These are phyloP conservation scores for Trametes maxima DNA, from an alignment of 768 basidiomycete genomes.

Conservation along the genomic window DNA sequence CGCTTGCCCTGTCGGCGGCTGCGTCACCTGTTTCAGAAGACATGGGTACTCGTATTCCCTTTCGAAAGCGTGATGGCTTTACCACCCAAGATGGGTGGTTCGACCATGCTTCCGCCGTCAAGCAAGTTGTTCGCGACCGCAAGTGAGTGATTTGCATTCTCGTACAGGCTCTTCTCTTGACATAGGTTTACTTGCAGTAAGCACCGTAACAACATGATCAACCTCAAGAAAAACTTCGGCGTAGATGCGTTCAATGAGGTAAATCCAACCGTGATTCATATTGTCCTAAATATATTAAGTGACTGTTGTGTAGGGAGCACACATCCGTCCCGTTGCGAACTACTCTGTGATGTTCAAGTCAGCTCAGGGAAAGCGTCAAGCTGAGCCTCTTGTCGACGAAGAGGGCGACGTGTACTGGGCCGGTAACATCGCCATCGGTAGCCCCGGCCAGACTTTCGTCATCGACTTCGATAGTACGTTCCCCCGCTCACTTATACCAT, in stretches of 20 bases:
- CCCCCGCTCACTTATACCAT: neutral
- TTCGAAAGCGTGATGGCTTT: constrained; percentile 15
- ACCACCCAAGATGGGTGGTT: constrained; percentile 17
- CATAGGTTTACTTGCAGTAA: constrained; percentile 8
- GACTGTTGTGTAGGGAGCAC: constrained; percentile 20
- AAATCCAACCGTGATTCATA: neutral
- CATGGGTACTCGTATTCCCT: constrained; percentile 12
- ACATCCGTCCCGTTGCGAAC: constrained; percentile 28
- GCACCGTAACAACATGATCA: constrained; percentile 24
- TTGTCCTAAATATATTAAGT: neutral
- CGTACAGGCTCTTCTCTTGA: neutral
- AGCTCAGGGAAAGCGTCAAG: constrained; percentile 18
- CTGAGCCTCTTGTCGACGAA: constrained; percentile 28
- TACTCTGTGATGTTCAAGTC: constrained; percentile 2
- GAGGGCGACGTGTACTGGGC: constrained; percentile 38
- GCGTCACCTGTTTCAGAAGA: constrained; percentile 3
- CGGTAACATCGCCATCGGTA: constrained; percentile 48
- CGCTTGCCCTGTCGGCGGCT: constrained; percentile 2
- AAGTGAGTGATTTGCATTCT: constrained; percentile 15
- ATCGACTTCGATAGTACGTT: constrained; percentile 24
- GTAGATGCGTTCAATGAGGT: constrained; percentile 21
- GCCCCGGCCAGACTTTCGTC: constrained; percentile 38
- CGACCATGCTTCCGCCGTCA: constrained; percentile 20
- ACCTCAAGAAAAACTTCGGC: constrained; percentile 17
- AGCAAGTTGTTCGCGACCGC: constrained; percentile 16